A percentile compares a stretch with the other conserved stretches of the same genome.
Evolutionary conservation across 2,329 filamentous ascomycete genomes (phyloP).

Genomic region (Monascus ruber): DNA sequence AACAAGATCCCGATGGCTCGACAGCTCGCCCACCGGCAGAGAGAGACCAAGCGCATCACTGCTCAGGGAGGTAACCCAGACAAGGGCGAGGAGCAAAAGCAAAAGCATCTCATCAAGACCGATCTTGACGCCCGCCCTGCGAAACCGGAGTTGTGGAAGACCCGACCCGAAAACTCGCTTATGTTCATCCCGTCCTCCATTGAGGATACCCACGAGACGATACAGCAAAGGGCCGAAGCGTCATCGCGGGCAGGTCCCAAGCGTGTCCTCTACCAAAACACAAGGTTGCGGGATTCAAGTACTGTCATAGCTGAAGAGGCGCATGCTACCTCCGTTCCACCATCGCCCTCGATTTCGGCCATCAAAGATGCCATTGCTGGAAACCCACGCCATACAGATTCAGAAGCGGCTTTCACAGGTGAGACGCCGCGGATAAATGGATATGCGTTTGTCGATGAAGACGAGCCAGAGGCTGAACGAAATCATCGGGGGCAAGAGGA

Average conservation of each 20-base stretch:
- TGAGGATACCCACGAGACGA: slow-evolving; percentile 46
- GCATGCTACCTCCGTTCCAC: slow-evolving; percentile 39
- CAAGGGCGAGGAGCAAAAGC: slow-evolving; percentile 29
- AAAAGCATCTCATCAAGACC: slow-evolving; percentile 51
- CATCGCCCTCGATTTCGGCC: slow-evolving; percentile 74
- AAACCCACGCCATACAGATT: slow-evolving; percentile 49
- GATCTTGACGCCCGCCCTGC: slow-evolving; percentile 61
- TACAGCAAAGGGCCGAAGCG: slow-evolving; percentile 56
- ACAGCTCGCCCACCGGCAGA: slow-evolving; percentile 44
- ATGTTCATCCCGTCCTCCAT: slow-evolving; percentile 59
- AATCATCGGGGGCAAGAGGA: neutral
- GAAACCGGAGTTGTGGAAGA: slow-evolving; percentile 64
- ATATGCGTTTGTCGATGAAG: slow-evolving; percentile 87
- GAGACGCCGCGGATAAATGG: slow-evolving; percentile 89
- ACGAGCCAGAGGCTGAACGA: slow-evolving; percentile 29
- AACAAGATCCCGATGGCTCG: slow-evolving; percentile 66
- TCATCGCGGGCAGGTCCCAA: slow-evolving; percentile 65
- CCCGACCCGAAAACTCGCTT: slow-evolving; percentile 63
- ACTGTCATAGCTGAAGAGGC: slow-evolving; percentile 8
- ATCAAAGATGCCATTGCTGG: slow-evolving; percentile 76
- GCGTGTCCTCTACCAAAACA: slow-evolving; percentile 70
- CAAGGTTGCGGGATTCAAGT: slow-evolving; percentile 52
- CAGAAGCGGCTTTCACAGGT: slow-evolving; percentile 47
- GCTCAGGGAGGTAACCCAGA: slow-evolving; percentile 49
- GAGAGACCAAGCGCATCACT: slow-evolving; percentile 60